These are phyloP conservation scores for Annulohypoxylon moriforme DNA, from an alignment of 495 filamentous ascomycete species.

Conservation along the genomic window DNA sequence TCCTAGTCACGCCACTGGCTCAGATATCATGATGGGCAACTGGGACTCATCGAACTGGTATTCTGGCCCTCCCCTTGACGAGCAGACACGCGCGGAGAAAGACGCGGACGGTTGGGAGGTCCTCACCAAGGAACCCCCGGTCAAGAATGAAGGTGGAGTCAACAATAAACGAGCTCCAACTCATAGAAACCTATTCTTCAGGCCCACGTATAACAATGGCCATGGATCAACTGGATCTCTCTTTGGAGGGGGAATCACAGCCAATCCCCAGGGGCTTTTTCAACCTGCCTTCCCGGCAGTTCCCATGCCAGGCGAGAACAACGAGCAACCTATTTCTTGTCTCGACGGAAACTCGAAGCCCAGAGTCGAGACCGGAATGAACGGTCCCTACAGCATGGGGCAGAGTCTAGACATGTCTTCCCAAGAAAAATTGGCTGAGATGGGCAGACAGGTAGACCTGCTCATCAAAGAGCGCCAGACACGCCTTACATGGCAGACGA, in stretches of 20 bases:
- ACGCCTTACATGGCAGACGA: too few species aligned
- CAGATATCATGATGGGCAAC: too few species aligned
- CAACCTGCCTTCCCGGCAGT: neutral
- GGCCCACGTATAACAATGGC: neutral
- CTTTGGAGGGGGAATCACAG: neutral
- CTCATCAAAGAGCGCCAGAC: neutral
- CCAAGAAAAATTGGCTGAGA: too few species aligned
- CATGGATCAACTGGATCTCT: neutral
- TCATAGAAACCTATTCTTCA: neutral
- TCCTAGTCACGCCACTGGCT: too few species aligned
- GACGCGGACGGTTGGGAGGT: slow-evolving; percentile 2
- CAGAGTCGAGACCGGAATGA: neutral
- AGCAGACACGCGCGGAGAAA: neutral
- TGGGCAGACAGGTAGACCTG: neutral
- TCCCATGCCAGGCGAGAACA: neutral
- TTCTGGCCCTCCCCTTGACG: neutral
- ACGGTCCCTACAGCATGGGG: neutral
- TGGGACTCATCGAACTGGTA: neutral
- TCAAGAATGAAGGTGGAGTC: too few species aligned
- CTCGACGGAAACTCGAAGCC: neutral
- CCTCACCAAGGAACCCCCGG: neutral
- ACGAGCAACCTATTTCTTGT: neutral
- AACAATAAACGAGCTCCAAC: neutral
- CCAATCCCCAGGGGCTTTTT: neutral
- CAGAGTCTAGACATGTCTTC: too few species aligned